Evolutionary conservation across 1,139 yeast genomes (phyloP).

Genomic region (Hyphopichia buzzinii): DNA sequence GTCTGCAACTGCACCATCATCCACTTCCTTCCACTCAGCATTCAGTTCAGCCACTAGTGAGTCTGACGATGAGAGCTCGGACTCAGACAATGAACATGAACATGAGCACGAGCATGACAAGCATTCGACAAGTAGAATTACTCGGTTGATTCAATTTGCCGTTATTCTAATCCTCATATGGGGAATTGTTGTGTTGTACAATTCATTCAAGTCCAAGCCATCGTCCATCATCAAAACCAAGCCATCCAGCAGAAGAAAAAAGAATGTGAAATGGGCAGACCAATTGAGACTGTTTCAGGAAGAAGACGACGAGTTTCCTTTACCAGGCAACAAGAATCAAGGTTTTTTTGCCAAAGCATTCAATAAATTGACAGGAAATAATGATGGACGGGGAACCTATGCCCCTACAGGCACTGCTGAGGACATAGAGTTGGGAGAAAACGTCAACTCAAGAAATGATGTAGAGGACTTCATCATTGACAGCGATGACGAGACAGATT

Average conservation of each 20-base stretch:
- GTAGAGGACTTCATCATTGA: constrained; percentile 10
- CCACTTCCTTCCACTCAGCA: background rate
- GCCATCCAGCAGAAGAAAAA: constrained; percentile 35
- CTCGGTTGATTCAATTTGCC: constrained; percentile 40
- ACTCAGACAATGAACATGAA: background rate
- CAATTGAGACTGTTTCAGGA: constrained; percentile 40
- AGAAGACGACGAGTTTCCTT: constrained; percentile 26
- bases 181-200: constrained; percentile 42
- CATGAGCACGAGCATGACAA: constrained; percentile 5
- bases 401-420: constrained; percentile 22
- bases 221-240: constrained; percentile 42
- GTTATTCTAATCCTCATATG: constrained; percentile 42
- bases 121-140: constrained; percentile 26
- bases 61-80: background rate
- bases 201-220: constrained; percentile 40
- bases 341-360: constrained; percentile 42
- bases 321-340: constrained; percentile 11
- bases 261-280: constrained; percentile 61
- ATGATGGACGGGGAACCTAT: constrained; percentile 25
- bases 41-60: background rate
- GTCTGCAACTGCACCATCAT: constrained; percentile 2
- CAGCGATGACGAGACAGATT: constrained; percentile 13
- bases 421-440: constrained; percentile 41
- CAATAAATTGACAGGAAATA: constrained; percentile 31
- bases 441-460: constrained; percentile 5